Evolutionary conservation across 768 basidiomycete genomes (phyloP).

Genomic region (Naganishia onofrii): DNA sequence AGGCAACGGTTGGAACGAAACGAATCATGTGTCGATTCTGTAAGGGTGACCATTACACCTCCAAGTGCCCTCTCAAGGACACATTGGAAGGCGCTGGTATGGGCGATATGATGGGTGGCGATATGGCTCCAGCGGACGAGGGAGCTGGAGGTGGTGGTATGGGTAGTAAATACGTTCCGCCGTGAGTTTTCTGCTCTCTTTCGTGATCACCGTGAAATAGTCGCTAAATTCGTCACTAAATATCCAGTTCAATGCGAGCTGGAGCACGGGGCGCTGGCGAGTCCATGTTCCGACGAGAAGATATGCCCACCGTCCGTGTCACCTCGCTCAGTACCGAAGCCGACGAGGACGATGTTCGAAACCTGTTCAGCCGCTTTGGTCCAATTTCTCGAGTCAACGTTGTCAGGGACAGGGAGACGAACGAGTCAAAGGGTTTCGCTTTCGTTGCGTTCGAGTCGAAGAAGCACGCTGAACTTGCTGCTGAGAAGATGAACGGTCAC

Average conservation of each 20-base stretch:
- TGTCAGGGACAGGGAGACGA: slow-evolving; percentile 65
- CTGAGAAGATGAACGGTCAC: slow-evolving; percentile 85
- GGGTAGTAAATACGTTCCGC: slow-evolving; percentile 82
- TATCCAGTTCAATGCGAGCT: slow-evolving; percentile 66
- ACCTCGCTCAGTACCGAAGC: slow-evolving; percentile 96
- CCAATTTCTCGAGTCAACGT: slow-evolving; percentile 86
- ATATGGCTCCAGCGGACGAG: slow-evolving; percentile 34
- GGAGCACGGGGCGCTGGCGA: slow-evolving; percentile 66
- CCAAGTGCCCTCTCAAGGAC: slow-evolving; percentile 97
- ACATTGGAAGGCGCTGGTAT: slow-evolving; percentile 71
- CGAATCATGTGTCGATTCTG: slow-evolving; percentile 90
- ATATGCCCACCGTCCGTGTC: slow-evolving; percentile 91
- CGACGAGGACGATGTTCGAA: slow-evolving; percentile 87
- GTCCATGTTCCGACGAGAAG: slow-evolving; percentile 74
- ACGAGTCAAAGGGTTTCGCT: slow-evolving; percentile 85
- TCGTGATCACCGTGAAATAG: neutral
- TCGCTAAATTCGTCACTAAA: slow-evolving; percentile 14
- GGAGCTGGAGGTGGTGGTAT: slow-evolving; percentile 48
- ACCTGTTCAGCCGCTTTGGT: slow-evolving; percentile 77
- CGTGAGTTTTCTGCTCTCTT: slow-evolving; percentile 49
- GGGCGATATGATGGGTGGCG: slow-evolving; percentile 56
- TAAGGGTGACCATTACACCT: slow-evolving; percentile 95
- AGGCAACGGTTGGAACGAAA: slow-evolving; percentile 61
- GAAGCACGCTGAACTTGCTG: slow-evolving; percentile 75
- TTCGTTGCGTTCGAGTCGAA: slow-evolving; percentile 93